A percentile compares a stretch with the other conserved stretches of the same genome.
Conservation (phyloP, 441 rosid species). For the Syzygium malaccense region DNA sequence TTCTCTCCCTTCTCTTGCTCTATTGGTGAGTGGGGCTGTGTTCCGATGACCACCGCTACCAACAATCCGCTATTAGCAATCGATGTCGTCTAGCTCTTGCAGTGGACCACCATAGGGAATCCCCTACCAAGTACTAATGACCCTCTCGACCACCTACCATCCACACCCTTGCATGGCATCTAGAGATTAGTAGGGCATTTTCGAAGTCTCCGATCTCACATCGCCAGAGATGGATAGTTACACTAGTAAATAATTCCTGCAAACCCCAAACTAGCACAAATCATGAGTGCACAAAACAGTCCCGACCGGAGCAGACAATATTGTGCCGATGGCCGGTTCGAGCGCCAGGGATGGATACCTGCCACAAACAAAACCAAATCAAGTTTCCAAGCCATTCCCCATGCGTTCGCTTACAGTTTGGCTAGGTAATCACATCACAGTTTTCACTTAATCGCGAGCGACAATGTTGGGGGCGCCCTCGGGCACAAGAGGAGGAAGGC, state of each 20-base stretch:
- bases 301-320: not conserved
- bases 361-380: not conserved
- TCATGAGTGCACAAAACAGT: not conserved
- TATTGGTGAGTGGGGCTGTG: not conserved
- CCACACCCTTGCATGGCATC: not conserved
- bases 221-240: not conserved
- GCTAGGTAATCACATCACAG: not conserved
- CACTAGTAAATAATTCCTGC: fast-evolving
- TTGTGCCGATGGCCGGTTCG: not conserved
- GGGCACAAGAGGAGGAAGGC: not conserved
- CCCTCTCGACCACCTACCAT: not conserved
- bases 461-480: not conserved
- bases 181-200: not conserved
- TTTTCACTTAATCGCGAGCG: not conserved
- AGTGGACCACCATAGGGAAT: not conserved
- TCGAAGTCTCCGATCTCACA: not conserved
- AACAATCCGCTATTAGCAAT: not conserved
- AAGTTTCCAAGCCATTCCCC: not conserved
- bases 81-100: not conserved
- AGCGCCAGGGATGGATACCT: not conserved
- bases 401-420: not conserved
- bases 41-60: not conserved
- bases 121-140: not conserved
- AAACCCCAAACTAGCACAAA: not conserved
- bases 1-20: not conserved